Evolutionary conservation across 805 yeast species (phyloP).

Genomic region (Vanderwaltozyma verrucispora): DNA sequence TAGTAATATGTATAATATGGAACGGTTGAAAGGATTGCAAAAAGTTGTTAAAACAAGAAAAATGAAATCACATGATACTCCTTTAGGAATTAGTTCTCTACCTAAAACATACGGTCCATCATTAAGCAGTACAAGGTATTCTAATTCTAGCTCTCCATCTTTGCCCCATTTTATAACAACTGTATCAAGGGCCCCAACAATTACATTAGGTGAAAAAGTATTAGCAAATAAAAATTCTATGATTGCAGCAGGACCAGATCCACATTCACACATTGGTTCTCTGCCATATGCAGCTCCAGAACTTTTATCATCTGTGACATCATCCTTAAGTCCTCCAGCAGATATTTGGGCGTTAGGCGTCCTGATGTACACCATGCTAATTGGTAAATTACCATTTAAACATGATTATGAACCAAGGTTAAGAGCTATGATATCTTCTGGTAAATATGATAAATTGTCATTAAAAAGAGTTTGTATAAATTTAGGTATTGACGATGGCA

Average conservation of each 20-base stretch:
- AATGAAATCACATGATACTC: slow-evolving; percentile 27
- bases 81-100: slow-evolving; percentile 22
- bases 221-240: background rate
- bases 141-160: slow-evolving; percentile 8
- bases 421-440: slow-evolving; percentile 59
- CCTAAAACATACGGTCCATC: slow-evolving; percentile 26
- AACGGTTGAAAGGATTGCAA: background rate
- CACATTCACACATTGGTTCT: slow-evolving; percentile 73
- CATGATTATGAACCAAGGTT: slow-evolving; percentile 78
- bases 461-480: slow-evolving; percentile 34
- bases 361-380: slow-evolving; percentile 56
- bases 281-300: slow-evolving; percentile 92
- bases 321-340: slow-evolving; percentile 44
- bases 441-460: slow-evolving; percentile 42
- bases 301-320: slow-evolving; percentile 30
- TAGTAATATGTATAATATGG: no score
- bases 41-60: slow-evolving; percentile 11
- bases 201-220: background rate
- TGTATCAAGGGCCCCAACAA: background rate
- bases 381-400: slow-evolving; percentile 71
- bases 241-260: slow-evolving; percentile 20
- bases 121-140: slow-evolving; percentile 10
- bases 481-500: no score
- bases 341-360: slow-evolving; percentile 94
- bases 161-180: slow-evolving; percentile 5